phyloP scores from a whole-genome alignment of 2,329 filamentous ascomycete genomes.

The Claviceps pazoutovae region DNA sequence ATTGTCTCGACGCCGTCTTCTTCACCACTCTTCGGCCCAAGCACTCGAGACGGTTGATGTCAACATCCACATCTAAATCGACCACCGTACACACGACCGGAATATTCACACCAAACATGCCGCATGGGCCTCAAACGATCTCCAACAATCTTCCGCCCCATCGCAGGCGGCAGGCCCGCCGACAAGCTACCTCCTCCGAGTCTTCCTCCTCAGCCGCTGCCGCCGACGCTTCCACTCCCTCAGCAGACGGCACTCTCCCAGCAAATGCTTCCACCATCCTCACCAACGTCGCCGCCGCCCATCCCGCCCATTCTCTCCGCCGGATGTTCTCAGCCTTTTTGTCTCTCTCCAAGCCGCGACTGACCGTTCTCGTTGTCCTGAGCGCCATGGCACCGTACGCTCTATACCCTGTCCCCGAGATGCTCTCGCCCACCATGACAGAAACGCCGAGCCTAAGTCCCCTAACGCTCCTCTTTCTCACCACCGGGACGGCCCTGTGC shows the following conservation, averaged over 20 bases:
- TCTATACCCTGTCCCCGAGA: constrained; percentile 79
- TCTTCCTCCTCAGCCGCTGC: background rate
- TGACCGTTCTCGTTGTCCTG: constrained; percentile 82
- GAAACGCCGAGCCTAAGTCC: constrained; percentile 73
- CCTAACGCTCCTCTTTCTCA: constrained; percentile 83
- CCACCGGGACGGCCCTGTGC: constrained; percentile 74
- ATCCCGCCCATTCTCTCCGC: constrained; percentile 36
- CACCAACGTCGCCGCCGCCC: constrained; percentile 35
- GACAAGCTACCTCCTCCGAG: constrained; percentile 8
- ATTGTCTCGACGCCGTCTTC: constrained; percentile 19
- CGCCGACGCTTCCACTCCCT: background rate
- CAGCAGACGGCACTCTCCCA: constrained; percentile 22
- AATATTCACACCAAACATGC: constrained; percentile 8
- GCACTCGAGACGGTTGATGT: constrained; percentile 14
- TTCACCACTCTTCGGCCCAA: constrained; percentile 14
- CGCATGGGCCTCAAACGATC: constrained; percentile 10
- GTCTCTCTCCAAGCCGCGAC: constrained; percentile 85
- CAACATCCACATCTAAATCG: constrained; percentile 12
- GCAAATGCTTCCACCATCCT: constrained; percentile 42
- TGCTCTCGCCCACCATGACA: constrained; percentile 54
- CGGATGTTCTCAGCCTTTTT: constrained; percentile 69
- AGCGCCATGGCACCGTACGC: constrained; percentile 85
- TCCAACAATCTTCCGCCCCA: constrained; percentile 18
- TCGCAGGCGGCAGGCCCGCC: constrained; percentile 20
- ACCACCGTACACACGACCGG: constrained; percentile 4